These are phyloP conservation scores for Aspergillus candidus DNA, from an alignment of 2,329 filamentous ascomycete species.

Conservation along the genomic window DNA sequence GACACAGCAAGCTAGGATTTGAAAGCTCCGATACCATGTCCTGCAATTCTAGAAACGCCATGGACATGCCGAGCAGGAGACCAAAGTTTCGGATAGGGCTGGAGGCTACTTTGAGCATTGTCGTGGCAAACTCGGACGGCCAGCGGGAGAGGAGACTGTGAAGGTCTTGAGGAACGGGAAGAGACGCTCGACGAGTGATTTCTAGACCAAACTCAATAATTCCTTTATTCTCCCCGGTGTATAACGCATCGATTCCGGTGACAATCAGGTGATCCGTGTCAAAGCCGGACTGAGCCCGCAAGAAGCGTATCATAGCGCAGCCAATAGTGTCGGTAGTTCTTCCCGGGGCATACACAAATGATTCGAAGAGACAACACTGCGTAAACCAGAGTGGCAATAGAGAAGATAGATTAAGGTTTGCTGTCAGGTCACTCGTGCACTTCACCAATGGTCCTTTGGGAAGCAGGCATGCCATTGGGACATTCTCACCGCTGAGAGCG, in stretches of 20 bases:
- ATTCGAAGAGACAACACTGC: slow-evolving; percentile 34
- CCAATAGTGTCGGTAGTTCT: slow-evolving; percentile 27
- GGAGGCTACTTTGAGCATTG: not conserved
- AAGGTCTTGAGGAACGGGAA: not conserved
- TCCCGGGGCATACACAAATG: slow-evolving; percentile 30
- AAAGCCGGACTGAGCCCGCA: slow-evolving; percentile 39
- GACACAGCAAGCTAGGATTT: too few species aligned
- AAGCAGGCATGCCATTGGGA: not conserved
- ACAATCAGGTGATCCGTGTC: slow-evolving; percentile 5
- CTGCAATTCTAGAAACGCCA: too few species aligned
- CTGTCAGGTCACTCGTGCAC: not conserved
- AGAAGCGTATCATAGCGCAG: slow-evolving; percentile 31
- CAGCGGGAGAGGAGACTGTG: not conserved
- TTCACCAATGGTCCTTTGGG: not conserved
- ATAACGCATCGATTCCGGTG: not conserved
- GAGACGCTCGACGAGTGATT: not conserved
- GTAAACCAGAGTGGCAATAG: slow-evolving; percentile 35
- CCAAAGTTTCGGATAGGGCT: not conserved
- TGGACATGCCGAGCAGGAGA: too few species aligned
- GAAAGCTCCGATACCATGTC: too few species aligned
- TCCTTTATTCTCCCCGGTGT: not conserved
- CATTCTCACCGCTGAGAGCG: too few species aligned
- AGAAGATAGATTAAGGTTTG: not conserved
- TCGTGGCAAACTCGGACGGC: not conserved
- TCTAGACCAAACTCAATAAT: not conserved